phyloP scores from a whole-genome alignment of 805 yeast genomes.

The Candida ficus region DNA sequence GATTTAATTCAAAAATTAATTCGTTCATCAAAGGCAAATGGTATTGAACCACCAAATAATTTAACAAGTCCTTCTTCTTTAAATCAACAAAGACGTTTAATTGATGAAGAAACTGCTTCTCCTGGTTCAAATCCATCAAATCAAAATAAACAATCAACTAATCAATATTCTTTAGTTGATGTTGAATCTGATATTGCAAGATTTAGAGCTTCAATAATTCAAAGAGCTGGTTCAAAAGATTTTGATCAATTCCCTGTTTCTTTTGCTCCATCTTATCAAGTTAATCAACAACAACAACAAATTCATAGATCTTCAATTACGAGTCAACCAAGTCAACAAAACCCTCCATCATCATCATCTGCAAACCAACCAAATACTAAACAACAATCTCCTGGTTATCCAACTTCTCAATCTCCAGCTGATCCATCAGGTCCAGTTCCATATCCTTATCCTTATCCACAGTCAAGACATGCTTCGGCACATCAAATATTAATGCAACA shows the following conservation, averaged over 20 bases:
- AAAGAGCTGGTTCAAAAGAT: constrained; percentile 23
- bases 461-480: constrained; percentile 5
- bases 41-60: too few species aligned
- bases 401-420: constrained; percentile 11
- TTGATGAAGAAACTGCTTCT: constrained; percentile 15
- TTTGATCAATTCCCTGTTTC: constrained; percentile 20
- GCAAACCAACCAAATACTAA: not conserved
- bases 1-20: constrained; percentile 37
- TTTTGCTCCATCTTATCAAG: constrained; percentile 23
- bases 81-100: not conserved
- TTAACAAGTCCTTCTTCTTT: constrained; percentile 1
- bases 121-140: constrained; percentile 16
- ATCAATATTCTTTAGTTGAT: constrained; percentile 11
- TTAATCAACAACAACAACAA: constrained; percentile 16
- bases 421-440: constrained; percentile 15
- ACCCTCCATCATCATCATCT: too few species aligned
- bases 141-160: not conserved
- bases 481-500: constrained; percentile 5
- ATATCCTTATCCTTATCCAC: constrained; percentile 24
- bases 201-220: constrained; percentile 23
- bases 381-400: constrained; percentile 3
- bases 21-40: constrained; percentile 13
- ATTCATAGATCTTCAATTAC: constrained; percentile 11
- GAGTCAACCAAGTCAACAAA: constrained; percentile 4
- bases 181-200: constrained; percentile 21